Percentiles rank a stretch among this genome's conserved stretches.
Evolutionary conservation across 2,329 filamentous ascomycete species (phyloP).

Genomic region (Hypoxylon sp.): DNA sequence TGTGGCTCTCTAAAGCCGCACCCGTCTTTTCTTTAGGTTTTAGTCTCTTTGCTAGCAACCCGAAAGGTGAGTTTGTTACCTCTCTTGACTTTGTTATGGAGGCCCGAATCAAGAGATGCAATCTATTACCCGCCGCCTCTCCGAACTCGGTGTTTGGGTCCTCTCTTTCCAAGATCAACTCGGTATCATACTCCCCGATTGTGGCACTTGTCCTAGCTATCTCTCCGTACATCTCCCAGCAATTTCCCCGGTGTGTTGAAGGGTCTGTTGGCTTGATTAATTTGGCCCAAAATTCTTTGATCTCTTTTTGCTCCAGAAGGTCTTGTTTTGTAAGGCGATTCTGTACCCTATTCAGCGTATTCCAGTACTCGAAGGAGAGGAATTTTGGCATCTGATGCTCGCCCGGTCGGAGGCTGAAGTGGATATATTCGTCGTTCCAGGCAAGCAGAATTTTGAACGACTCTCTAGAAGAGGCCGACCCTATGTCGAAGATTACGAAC

Average conservation of each 20-base stretch:
- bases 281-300: not conserved
- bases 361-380: not conserved
- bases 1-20: not conserved
- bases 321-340: no score
- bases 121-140: conserved; percentile 31
- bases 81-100: not conserved
- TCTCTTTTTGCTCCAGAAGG: not conserved
- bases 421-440: conserved; percentile 17
- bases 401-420: conserved; percentile 17
- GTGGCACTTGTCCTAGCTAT: conserved; percentile 14
- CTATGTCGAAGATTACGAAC: conserved; percentile 10
- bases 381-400: not conserved
- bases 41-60: not conserved
- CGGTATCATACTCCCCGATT: not conserved
- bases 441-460: conserved; percentile 7
- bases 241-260: conserved; percentile 15
- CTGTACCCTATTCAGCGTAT: not conserved
- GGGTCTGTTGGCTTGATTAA: not conserved
- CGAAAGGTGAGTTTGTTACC: not conserved
- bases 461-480: not conserved
- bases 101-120: conserved; percentile 25
- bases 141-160: conserved; percentile 8
- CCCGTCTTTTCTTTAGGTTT: not conserved
- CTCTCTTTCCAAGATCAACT: conserved; percentile 30
- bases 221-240: conserved; percentile 22